Conservation (phyloP, 208 protist genomes). For the Trypanosoma boissoni region DNA sequence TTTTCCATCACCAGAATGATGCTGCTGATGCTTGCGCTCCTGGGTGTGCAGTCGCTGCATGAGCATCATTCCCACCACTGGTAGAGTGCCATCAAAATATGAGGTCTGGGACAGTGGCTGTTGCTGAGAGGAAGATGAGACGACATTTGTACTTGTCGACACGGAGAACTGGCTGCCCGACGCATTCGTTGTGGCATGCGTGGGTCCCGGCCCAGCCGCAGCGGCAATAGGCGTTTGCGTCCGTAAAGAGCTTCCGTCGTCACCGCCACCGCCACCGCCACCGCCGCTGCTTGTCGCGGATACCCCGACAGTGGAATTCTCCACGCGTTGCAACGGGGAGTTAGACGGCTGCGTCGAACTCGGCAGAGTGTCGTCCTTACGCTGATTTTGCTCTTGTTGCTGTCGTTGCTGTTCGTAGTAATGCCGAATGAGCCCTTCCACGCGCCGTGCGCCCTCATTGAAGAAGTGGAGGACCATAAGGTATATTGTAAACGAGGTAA, state of each 20-base stretch:
- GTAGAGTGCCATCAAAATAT: constrained; percentile 17
- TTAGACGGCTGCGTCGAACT: not conserved
- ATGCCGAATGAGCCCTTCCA: constrained; percentile 36
- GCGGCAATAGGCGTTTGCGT: not conserved
- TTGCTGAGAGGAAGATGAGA: not conserved
- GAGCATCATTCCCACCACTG: constrained; percentile 12
- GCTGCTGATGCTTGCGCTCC: not conserved
- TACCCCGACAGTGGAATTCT: not conserved
- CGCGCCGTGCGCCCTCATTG: constrained; percentile 48
- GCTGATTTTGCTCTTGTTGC: constrained; percentile 9
- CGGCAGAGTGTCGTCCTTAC: not conserved
- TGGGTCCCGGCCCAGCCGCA: not conserved
- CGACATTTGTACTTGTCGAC: no score
- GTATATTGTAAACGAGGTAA: constrained; percentile 86
- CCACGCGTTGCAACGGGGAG: no score
- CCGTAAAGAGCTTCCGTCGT: not conserved
- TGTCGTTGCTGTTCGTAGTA: constrained; percentile 11
- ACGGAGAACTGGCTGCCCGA: no score
- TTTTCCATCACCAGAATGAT: constrained; percentile 1
- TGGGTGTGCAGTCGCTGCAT: constrained; percentile 3
- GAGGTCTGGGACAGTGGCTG: not conserved
- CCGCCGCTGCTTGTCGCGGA: not conserved
- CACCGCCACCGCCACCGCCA: constrained; percentile 2
- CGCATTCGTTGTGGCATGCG: no score
- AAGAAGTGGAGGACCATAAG: constrained; percentile 83